Percentiles rank a stretch among this genome's conserved stretches.
Evolutionary conservation across 2,329 filamentous ascomycete genomes (phyloP).

Genomic region (Metarhizium guizhouense): DNA sequence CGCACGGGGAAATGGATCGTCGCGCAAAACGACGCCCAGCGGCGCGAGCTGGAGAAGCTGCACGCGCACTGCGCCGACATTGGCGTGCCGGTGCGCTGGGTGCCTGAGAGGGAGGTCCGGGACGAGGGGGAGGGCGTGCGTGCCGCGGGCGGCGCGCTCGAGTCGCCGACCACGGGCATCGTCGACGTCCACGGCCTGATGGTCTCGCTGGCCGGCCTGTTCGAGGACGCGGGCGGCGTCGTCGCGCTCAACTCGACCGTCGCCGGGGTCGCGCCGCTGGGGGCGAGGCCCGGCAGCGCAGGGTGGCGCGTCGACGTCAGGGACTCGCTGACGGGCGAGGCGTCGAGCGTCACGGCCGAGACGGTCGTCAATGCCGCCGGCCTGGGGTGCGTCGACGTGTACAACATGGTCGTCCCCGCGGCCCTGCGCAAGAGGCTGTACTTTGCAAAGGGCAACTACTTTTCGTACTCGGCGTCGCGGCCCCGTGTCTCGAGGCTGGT

Average conservation of each 20-base stretch:
- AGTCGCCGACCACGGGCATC: constrained; percentile 80
- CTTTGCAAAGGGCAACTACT: constrained; percentile 95
- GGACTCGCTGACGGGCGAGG: constrained; percentile 36
- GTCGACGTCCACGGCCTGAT: constrained; percentile 82
- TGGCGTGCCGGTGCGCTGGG: constrained; percentile 63
- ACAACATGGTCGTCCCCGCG: constrained; percentile 69
- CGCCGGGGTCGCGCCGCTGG: constrained; percentile 43
- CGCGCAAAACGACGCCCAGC: constrained; percentile 68
- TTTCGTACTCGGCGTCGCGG: constrained; percentile 61
- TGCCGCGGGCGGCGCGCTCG: constrained; percentile 66
- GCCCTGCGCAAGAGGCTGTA: constrained; percentile 50
- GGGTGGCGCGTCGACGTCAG: constrained; percentile 63
- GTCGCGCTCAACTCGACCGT: constrained; percentile 63
- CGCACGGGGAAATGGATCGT: constrained; percentile 92
- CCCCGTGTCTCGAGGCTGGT: constrained; percentile 65
- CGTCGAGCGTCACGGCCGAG: constrained; percentile 58
- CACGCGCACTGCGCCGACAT: constrained; percentile 33
- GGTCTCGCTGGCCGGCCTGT: constrained; percentile 66
- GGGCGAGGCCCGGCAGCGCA: constrained; percentile 31
- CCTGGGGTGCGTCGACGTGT: constrained; percentile 63
- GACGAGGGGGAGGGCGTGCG: constrained; percentile 65
- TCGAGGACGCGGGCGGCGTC: constrained; percentile 69
- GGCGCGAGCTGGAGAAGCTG: constrained; percentile 48
- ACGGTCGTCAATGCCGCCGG: constrained; percentile 82
- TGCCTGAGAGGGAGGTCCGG: constrained; percentile 52